Evolutionary conservation across 257 asterid species (phyloP), one percentile per base, ranked within the genome.

Genomic region (Coffea eugenioides): DNA sequence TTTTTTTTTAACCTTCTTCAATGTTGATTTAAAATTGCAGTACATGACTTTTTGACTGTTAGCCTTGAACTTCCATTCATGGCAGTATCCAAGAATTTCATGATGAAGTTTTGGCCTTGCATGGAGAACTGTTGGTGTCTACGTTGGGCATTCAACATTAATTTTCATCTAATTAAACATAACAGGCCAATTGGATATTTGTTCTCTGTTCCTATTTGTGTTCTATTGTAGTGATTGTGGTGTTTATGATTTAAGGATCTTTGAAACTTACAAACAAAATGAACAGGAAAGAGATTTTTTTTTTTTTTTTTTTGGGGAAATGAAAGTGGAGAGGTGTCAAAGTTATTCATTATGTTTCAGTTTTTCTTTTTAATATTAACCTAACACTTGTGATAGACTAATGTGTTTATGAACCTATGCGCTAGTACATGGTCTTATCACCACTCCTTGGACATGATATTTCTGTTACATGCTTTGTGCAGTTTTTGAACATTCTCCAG

Each of bases 211-310:
- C 12, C 11, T 62, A n/a, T 5, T 62, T 12, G 34, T 62, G 69
- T 10, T 25, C 18, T 62, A 62, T n/a, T 62, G 36, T 3, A 62
- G 41, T 11, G 18, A 64, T n/a, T 7, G 1, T n/a, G 39, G 18
- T 64, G 69, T 64, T n/a, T n/a, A 15, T 62, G 68, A 62, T n/a
- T 62, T 8, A n/a, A n/a, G 68, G 68, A 62, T 62, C 68, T 62
- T 62, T 62, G n/a, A 56, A 25, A 62, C 7, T 62, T 61, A 20
- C 1, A 57, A 61, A 61, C 34, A 62, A n/a, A 62, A 56, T 3
- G 6, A 56, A n/a, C 11, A n/a, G 27, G 69, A 25, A 62, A 59
- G 3, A 23, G 4, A 62, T 3, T 8, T 10, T 7, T 54, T 54
- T 59, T 23, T 21, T 6, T 8, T 23, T 5, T 7, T 9, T 25